Percentiles rank a stretch among this genome's conserved stretches.
Evolutionary conservation across 2,329 filamentous ascomycete genomes (phyloP).

Genomic region (Aspergillus sp.): DNA sequence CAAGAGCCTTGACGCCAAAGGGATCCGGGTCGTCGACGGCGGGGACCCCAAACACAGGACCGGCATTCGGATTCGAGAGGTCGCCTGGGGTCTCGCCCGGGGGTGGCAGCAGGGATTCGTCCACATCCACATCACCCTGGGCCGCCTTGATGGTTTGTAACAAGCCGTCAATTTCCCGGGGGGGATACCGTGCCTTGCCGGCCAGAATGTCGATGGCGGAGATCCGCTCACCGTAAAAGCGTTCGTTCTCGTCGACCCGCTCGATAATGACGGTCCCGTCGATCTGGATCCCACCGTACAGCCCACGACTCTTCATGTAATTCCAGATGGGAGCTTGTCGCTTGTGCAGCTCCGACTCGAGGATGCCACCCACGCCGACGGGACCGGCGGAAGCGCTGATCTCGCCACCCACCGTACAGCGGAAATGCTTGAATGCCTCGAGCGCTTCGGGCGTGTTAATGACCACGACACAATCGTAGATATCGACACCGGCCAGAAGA

Average conservation of each 20-base stretch:
- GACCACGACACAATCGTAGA: conserved; percentile 90
- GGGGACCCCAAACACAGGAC: conserved; percentile 64
- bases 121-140: conserved; percentile 70
- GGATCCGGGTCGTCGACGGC: conserved; percentile 78
- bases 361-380: conserved; percentile 62
- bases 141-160: conserved; percentile 81
- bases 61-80: conserved; percentile 43
- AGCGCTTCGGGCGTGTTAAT: conserved; percentile 81
- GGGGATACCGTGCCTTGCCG: conserved; percentile 52
- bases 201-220: conserved; percentile 55
- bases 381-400: conserved; percentile 70
- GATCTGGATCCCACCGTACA: conserved; percentile 79
- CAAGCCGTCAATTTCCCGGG: conserved; percentile 51
- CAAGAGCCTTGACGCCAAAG: conserved; percentile 82
- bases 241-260: conserved; percentile 77
- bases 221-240: conserved; percentile 66
- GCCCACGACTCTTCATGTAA: conserved; percentile 81
- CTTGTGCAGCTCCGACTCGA: conserved; percentile 63
- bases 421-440: conserved; percentile 71
- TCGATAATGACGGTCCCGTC: conserved; percentile 83
- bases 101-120: conserved; percentile 55
- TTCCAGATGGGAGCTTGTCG: conserved; percentile 66
- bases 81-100: conserved; percentile 69
- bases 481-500: conserved; percentile 84
- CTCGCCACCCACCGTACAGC: conserved; percentile 74